Conservation (phyloP, 371 early-diverging fungal species). For the Mortierella sp. region DNA sequence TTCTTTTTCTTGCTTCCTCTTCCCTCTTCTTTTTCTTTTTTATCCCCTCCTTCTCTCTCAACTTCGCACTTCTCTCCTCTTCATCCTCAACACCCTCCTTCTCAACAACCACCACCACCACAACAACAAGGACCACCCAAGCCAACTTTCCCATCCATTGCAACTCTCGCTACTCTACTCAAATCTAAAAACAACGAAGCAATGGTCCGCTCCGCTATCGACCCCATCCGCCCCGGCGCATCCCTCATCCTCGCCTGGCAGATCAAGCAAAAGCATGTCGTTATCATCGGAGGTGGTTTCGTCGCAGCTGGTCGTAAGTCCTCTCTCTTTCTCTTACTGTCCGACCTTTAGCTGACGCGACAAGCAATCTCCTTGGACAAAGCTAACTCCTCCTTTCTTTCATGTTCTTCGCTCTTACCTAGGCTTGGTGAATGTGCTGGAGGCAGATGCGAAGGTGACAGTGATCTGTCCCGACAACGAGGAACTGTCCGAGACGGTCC, state of each 20-base stretch:
- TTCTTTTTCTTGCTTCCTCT: not conserved
- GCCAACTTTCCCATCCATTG: not conserved
- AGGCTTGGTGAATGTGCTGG: conserved; percentile 78
- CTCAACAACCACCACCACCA: not conserved
- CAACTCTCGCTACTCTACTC: not conserved
- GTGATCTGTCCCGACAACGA: conserved; percentile 74
- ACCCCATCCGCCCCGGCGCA: conserved; percentile 76
- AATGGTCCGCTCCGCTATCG: conserved; percentile 56
- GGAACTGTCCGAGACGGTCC: conserved; percentile 76
- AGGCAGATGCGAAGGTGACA: conserved; percentile 85
- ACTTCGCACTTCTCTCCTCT: not conserved
- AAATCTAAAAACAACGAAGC: not conserved
- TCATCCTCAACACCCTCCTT: not conserved
- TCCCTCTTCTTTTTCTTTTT: not conserved
- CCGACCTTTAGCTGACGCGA: not conserved
- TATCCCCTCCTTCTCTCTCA: conserved; percentile 1
- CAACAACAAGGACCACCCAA: not conserved
- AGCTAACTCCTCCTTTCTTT: not conserved
- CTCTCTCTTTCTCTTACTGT: not conserved
- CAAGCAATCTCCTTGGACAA: not conserved
- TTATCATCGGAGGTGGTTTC: conserved; percentile 88
- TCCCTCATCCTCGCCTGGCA: conserved; percentile 88
- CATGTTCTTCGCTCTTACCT: not conserved
- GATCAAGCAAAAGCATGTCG: conserved; percentile 73
- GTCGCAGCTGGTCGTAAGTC: conserved; percentile 82